Evolutionary conservation across 2,329 filamentous ascomycete species (phyloP).

Genomic region (Rosellinia necatrix): DNA sequence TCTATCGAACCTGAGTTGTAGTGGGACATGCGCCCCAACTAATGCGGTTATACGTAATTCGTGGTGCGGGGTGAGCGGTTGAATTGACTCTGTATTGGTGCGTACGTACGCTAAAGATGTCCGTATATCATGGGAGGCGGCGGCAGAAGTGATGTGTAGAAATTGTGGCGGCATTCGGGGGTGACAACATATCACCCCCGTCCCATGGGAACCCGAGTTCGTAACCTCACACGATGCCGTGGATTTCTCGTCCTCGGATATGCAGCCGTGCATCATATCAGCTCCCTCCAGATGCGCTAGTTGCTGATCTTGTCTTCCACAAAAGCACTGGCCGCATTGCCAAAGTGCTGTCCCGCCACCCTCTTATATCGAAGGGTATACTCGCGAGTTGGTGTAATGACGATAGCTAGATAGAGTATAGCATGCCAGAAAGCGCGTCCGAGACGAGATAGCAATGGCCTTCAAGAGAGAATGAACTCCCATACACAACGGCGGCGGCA

Average conservation of each 20-base stretch:
- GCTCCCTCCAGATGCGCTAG: neutral
- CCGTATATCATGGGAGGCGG: too few species aligned
- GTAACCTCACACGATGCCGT: neutral
- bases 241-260: neutral
- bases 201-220: neutral
- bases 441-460: too few species aligned
- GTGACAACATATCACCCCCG: neutral
- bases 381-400: too few species aligned
- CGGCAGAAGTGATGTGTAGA: neutral
- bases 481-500: too few species aligned
- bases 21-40: neutral
- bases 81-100: neutral
- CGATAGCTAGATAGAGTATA: too few species aligned
- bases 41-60: neutral
- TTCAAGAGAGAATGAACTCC: too few species aligned
- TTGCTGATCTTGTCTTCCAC: neutral
- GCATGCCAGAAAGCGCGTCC: too few species aligned
- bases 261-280: conserved; percentile 5
- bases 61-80: neutral
- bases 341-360: too few species aligned
- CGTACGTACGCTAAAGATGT: neutral
- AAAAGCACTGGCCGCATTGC: neutral
- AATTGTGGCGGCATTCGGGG: neutral
- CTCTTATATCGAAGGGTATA: too few species aligned
- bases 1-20: neutral